Conservation (phyloP, 805 yeast genomes). For the Wickerhamiella siamensis region DNA sequence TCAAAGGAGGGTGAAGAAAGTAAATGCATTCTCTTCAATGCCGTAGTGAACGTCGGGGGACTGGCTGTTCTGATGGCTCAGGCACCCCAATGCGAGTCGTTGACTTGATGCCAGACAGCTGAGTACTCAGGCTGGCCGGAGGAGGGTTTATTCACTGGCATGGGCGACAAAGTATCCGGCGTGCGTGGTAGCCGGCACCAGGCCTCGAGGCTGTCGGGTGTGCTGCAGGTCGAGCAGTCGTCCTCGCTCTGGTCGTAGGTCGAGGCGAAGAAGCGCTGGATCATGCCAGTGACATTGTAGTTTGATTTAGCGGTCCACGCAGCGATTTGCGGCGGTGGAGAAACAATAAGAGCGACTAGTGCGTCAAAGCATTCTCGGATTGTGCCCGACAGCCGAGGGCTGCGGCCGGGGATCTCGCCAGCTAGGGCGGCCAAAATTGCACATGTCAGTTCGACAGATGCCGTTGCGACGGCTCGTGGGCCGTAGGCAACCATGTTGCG, state of each 20-base stretch:
- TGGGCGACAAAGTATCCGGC: constrained; percentile 1
- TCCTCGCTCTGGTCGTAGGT: constrained; percentile 2
- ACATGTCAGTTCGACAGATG: constrained; percentile 26
- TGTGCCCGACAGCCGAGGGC: constrained; percentile 5
- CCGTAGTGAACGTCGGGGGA: too few species aligned
- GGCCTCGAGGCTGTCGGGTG: background rate
- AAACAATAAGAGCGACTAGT: constrained; percentile 14
- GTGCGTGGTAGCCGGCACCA: constrained; percentile 1
- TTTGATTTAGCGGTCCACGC: constrained; percentile 7
- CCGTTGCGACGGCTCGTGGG: constrained; percentile 24
- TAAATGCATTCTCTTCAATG: too few species aligned
- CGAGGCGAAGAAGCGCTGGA: constrained; percentile 8
- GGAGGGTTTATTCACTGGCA: background rate
- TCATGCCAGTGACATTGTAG: constrained; percentile 3
- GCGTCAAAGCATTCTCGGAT: constrained; percentile 17
- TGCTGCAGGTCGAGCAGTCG: constrained; percentile 4
- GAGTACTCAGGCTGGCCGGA: background rate
- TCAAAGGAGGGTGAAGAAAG: too few species aligned
- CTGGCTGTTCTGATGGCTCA: too few species aligned
- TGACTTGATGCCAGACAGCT: background rate
- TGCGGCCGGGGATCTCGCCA: constrained; percentile 2
- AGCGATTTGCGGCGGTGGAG: constrained; percentile 13
- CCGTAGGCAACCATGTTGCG: constrained; percentile 20
- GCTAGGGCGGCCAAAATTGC: constrained; percentile 14
- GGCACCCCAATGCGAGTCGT: background rate